Conservation (phyloP, 75 land plant genomes). For the Cunninghamia lanceolata region DNA sequence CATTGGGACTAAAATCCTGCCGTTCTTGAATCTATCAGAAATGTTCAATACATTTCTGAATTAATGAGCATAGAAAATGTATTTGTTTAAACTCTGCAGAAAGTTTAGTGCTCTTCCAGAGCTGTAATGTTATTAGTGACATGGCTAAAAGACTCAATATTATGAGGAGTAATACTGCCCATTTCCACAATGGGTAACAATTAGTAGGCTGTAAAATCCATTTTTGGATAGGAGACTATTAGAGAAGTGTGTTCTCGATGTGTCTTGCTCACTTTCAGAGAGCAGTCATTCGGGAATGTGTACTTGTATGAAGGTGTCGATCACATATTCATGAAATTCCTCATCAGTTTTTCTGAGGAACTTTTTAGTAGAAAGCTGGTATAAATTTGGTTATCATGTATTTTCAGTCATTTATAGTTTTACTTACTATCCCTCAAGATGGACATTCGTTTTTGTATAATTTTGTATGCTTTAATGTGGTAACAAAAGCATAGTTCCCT, state of each 20-base stretch:
- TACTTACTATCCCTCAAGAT: background rate
- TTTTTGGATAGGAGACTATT: background rate
- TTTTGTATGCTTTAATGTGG: background rate
- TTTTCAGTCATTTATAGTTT: background rate
- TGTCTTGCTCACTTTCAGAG: background rate
- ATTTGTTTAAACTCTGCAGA: background rate
- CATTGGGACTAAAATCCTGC: background rate
- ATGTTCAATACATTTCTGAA: background rate
- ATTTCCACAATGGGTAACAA: background rate
- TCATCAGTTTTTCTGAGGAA: background rate
- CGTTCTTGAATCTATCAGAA: background rate
- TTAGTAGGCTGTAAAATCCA: background rate
- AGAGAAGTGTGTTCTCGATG: background rate
- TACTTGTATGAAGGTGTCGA: background rate
- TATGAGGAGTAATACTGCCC: background rate
- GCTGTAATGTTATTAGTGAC: conserved; percentile 4
- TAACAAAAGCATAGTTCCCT: background rate
- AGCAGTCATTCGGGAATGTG: background rate
- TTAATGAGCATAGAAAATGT: background rate
- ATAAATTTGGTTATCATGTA: background rate
- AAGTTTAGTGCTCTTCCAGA: background rate
- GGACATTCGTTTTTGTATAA: background rate
- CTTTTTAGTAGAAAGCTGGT: background rate
- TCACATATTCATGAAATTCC: background rate
- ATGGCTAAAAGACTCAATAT: background rate